Evolutionary conservation across 2,329 filamentous ascomycete species (phyloP).

Genomic region (Fusarium oxysporum): DNA sequence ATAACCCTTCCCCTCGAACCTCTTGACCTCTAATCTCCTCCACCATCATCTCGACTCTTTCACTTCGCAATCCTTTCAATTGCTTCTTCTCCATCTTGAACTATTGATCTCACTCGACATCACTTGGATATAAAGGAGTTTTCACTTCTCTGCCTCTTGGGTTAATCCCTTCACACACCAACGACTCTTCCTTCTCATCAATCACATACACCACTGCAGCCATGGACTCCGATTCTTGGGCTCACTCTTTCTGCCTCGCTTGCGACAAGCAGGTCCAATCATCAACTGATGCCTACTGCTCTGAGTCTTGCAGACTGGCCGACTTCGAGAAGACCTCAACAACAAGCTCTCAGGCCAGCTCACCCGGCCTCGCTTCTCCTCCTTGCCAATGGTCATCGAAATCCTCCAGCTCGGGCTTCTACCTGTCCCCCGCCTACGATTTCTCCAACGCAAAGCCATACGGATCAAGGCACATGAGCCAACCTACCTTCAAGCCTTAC

Average conservation of each 20-base stretch:
- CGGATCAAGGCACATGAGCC: slow-evolving; percentile 58
- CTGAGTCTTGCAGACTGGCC: slow-evolving; percentile 87
- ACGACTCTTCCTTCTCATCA: slow-evolving; percentile 6
- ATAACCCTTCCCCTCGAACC: slow-evolving; percentile 46
- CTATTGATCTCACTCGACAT: slow-evolving; percentile 29
- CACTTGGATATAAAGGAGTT: slow-evolving; percentile 24
- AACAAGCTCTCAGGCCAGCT: slow-evolving; percentile 68
- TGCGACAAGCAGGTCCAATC: slow-evolving; percentile 85
- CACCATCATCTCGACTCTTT: slow-evolving; percentile 38
- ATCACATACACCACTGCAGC: slow-evolving; percentile 45
- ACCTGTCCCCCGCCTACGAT: slow-evolving; percentile 80
- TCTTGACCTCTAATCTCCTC: slow-evolving; percentile 27
- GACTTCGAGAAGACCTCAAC: slow-evolving; percentile 81
- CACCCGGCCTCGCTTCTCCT: slow-evolving; percentile 63
- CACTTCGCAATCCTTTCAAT: slow-evolving; percentile 33
- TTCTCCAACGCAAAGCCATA: slow-evolving; percentile 74
- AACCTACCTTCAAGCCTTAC: slow-evolving; percentile 43
- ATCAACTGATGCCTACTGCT: slow-evolving; percentile 86
- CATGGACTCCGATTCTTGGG: slow-evolving; percentile 76
- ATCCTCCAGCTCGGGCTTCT: slow-evolving; percentile 63
- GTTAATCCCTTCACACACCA: slow-evolving; percentile 17
- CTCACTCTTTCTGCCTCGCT: slow-evolving; percentile 91
- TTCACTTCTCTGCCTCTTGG: slow-evolving; percentile 22
- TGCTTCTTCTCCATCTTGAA: slow-evolving; percentile 33
- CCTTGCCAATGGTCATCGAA: slow-evolving; percentile 63